Evolutionary conservation across 139 green algal species (phyloP).

Genomic region (Chlorella sorokiniana): DNA sequence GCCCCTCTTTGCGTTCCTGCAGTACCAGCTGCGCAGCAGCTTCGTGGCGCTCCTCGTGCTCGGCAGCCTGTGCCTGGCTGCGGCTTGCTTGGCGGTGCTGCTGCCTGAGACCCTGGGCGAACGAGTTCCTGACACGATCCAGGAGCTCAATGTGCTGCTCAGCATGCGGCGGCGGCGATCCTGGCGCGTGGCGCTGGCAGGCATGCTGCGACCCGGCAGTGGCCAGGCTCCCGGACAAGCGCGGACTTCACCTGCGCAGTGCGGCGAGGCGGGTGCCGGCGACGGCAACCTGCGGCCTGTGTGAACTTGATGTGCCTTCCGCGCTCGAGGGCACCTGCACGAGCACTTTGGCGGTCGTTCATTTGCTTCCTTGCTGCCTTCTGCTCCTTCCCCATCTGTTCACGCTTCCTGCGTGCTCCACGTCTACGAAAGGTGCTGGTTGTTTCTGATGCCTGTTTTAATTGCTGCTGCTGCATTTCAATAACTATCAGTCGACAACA

Average conservation of each 20-base stretch:
- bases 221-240: neutral
- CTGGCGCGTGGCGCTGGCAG: conserved; percentile 16
- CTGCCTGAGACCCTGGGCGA: conserved; percentile 35
- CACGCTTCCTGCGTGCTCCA: too few species aligned
- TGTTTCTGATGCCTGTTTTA: too few species aligned
- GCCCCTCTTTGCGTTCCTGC: conserved; percentile 35
- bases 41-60: conserved; percentile 31
- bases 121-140: conserved; percentile 28
- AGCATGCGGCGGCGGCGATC: conserved; percentile 13
- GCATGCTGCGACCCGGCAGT: neutral
- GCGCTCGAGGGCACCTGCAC: too few species aligned
- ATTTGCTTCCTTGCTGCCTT: too few species aligned
- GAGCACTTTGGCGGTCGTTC: too few species aligned
- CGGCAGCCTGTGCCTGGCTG: conserved; percentile 31
- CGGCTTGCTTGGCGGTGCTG: conserved; percentile 5
- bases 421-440: too few species aligned
- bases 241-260: neutral
- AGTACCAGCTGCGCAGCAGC: neutral
- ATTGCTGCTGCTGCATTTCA: too few species aligned
- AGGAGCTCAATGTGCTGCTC: conserved; percentile 23
- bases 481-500: too few species aligned
- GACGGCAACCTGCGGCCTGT: neutral
- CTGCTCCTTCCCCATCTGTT: too few species aligned
- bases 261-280: neutral
- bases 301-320: neutral